These are phyloP conservation scores for Penicillium sp. DNA, from an alignment of 2,329 filamentous ascomycete species.

Conservation along the genomic window DNA sequence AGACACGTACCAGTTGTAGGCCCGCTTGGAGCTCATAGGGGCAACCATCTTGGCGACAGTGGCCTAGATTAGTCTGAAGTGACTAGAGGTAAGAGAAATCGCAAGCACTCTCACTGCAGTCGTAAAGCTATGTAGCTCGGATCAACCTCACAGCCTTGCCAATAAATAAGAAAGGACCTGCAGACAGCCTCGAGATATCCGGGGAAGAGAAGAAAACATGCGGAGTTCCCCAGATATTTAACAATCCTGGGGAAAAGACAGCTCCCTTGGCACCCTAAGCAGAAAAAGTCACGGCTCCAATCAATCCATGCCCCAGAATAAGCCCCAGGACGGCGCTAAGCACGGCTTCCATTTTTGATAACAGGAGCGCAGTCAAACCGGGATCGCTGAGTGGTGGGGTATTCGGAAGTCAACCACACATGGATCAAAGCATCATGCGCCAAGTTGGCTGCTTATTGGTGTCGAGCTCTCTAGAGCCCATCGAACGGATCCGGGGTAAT, in stretches of 20 bases:
- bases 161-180: neutral
- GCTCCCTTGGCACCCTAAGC: slow-evolving; percentile 8
- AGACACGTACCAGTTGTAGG: slow-evolving; percentile 31
- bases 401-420: slow-evolving; percentile 14
- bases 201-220: slow-evolving; percentile 4
- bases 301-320: slow-evolving; percentile 10
- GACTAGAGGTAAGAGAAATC: neutral
- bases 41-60: slow-evolving; percentile 20
- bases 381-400: slow-evolving; percentile 32
- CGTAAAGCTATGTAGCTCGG: neutral
- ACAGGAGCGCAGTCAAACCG: slow-evolving; percentile 11
- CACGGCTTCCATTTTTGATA: slow-evolving; percentile 18
- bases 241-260: neutral
- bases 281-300: slow-evolving; percentile 12
- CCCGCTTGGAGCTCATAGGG: slow-evolving; percentile 28
- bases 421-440: slow-evolving; percentile 1
- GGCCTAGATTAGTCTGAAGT: neutral
- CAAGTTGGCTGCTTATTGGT: slow-evolving; percentile 11
- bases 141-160: neutral
- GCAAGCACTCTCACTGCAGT: neutral
- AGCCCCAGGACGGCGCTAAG: slow-evolving; percentile 21
- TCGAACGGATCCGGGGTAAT: slow-evolving; percentile 22
- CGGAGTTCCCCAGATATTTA: slow-evolving; percentile 21
- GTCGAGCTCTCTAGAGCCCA: neutral
- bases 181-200: slow-evolving; percentile 1